Percentiles rank a stretch among this genome's conserved stretches.
Evolutionary conservation across 2,329 filamentous ascomycete species (phyloP).

Genomic region (Apiospora rasikravindrae): DNA sequence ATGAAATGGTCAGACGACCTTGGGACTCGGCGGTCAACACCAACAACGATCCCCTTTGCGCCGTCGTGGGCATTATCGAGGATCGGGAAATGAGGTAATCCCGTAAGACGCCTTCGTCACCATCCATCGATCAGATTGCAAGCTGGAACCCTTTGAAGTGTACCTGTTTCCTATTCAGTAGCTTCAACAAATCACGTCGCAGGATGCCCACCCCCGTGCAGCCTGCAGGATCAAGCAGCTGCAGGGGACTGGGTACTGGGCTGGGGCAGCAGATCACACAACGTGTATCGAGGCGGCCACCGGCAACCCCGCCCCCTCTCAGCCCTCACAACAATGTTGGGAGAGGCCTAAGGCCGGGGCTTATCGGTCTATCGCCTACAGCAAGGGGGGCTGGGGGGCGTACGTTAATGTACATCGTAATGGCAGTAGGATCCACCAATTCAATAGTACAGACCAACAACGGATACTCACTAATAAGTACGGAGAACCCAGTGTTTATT

Average conservation of each 20-base stretch:
- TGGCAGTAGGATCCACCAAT: background rate
- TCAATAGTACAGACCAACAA: background rate
- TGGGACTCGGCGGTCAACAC: background rate
- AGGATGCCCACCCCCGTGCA: background rate
- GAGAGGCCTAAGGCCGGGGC: background rate
- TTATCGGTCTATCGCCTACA: background rate
- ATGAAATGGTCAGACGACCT: slow-evolving; percentile 8
- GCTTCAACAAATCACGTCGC: slow-evolving; percentile 1
- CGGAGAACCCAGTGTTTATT: background rate
- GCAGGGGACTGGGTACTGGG: background rate
- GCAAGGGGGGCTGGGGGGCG: background rate
- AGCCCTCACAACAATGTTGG: background rate
- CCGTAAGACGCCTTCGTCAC: slow-evolving; percentile 1
- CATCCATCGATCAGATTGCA: slow-evolving; percentile 4
- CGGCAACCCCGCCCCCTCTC: background rate
- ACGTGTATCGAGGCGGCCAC: background rate
- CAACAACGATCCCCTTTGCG: background rate
- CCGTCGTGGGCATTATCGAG: slow-evolving; percentile 3
- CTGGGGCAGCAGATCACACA: slow-evolving; percentile 9
- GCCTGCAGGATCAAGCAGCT: slow-evolving; percentile 2
- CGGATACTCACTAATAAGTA: background rate
- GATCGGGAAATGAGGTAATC: slow-evolving; percentile 12
- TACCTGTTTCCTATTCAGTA: slow-evolving; percentile 9
- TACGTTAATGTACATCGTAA: background rate
- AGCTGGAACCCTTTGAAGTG: background rate